These are phyloP conservation scores for Blastocystis sp. DNA, from an alignment of 352 stramenopile species.

Conservation along the genomic window DNA sequence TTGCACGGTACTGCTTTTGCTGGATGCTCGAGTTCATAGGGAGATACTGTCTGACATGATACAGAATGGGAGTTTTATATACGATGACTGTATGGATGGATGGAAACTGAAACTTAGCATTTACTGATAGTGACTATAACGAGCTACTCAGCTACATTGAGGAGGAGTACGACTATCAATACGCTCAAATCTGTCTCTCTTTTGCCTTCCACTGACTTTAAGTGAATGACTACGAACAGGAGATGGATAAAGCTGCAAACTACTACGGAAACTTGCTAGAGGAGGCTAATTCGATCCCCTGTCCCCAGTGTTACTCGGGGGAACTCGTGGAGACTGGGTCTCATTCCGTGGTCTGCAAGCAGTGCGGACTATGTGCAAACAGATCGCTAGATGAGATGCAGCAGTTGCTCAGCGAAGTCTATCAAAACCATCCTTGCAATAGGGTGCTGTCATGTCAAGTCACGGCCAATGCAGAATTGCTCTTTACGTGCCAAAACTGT, in stretches of 20 bases:
- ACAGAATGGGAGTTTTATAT: background rate
- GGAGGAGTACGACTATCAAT: conserved; percentile 49
- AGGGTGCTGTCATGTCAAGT: background rate
- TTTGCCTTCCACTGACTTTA: background rate
- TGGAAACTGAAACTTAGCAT: background rate
- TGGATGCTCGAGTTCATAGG: background rate
- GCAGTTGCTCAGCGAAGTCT: background rate
- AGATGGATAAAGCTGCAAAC: background rate
- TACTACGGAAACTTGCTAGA: conserved; percentile 7
- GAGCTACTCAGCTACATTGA: conserved; percentile 2
- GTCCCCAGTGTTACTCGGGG: background rate
- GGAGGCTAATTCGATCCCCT: background rate
- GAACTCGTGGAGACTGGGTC: background rate
- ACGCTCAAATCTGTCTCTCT: background rate
- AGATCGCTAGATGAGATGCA: background rate
- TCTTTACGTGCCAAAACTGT: conserved; percentile 15
- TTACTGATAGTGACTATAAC: conserved; percentile 21
- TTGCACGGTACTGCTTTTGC: conserved; percentile 10
- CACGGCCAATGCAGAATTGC: background rate
- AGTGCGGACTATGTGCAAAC: background rate
- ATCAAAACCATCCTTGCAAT: conserved; percentile 13
- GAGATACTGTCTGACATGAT: conserved; percentile 28
- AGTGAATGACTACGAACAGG: conserved; percentile 34
- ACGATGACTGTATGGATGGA: background rate
- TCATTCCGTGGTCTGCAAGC: background rate